phyloP scores from a whole-genome alignment of 441 rosid genomes.

The Euphorbia celastroides region DNA sequence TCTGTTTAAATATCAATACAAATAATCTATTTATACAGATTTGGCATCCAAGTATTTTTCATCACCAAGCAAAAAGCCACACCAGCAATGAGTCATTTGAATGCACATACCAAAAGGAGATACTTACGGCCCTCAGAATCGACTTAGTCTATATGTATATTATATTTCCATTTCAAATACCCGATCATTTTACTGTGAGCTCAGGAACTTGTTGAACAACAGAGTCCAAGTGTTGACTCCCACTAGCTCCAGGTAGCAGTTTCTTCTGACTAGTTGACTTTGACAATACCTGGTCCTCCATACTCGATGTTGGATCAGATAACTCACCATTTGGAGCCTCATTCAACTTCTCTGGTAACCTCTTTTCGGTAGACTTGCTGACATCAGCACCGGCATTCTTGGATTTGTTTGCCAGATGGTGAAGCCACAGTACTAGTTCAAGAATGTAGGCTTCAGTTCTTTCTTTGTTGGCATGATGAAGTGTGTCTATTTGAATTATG shows the following conservation, averaged over 20 bases:
- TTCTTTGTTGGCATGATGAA: constrained; percentile 87
- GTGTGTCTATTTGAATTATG: constrained; percentile 78
- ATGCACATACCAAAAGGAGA: neutral
- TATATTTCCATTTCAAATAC: neutral
- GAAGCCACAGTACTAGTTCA: constrained; percentile 77
- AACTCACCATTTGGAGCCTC: constrained; percentile 26
- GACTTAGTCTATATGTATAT: neutral
- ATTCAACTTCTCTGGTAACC: constrained; percentile 31
- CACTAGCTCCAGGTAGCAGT: constrained; percentile 52
- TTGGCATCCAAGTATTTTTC: neutral
- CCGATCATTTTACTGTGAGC: neutral
- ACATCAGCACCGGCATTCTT: constrained; percentile 37
- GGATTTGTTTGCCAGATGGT: constrained; percentile 72
- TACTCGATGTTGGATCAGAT: constrained; percentile 25
- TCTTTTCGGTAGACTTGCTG: constrained; percentile 28
- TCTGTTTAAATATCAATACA: neutral
- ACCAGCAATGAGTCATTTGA: neutral
- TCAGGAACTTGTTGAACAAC: too few relatives aligned
- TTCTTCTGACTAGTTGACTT: constrained; percentile 53
- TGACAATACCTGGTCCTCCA: constrained; percentile 69
- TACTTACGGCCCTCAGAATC: neutral
- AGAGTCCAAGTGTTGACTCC: constrained; percentile 67
- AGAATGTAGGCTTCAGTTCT: constrained; percentile 75
- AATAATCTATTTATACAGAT: neutral
- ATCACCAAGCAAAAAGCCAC: neutral